Conservation (phyloP, 2,329 filamentous ascomycete species). For the Paecilomyces fulvus region DNA sequence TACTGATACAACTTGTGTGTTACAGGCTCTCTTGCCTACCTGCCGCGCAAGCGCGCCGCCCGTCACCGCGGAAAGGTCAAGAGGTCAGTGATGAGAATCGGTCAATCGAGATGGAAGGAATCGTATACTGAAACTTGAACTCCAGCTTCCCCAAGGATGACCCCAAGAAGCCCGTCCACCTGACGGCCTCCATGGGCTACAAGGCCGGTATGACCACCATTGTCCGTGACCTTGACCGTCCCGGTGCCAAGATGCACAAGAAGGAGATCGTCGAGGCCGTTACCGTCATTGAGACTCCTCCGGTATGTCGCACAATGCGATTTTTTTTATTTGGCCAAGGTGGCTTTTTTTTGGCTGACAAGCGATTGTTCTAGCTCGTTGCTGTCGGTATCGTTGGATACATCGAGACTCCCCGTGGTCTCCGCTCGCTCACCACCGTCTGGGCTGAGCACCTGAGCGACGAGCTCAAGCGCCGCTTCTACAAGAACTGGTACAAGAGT, state of each 20-base stretch:
- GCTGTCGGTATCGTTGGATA: constrained; percentile 99
- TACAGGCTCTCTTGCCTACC: constrained; percentile 65
- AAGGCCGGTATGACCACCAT: constrained; percentile 99
- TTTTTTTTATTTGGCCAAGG: constrained; percentile 35
- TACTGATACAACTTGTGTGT: constrained; percentile 20
- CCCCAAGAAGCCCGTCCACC: constrained; percentile 98
- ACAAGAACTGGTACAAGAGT: constrained; percentile 99
- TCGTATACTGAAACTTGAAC: constrained; percentile 22
- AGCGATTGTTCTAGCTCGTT: constrained; percentile 67
- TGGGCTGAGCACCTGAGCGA: constrained; percentile 99
- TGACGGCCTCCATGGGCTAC: constrained; percentile 97
- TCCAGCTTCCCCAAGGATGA: constrained; percentile 98
- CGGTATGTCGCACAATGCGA: constrained; percentile 63
- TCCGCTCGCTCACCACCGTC: constrained; percentile 97
- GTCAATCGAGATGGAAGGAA: constrained; percentile 1
- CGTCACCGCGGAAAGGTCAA: constrained; percentile 97
- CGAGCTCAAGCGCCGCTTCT: constrained; percentile 99
- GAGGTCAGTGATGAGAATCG: constrained; percentile 58
- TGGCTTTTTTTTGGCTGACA: background rate
- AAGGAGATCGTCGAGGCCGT: constrained; percentile 91
- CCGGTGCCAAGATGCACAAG: constrained; percentile 99
- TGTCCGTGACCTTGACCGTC: constrained; percentile 97
- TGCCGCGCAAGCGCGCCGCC: constrained; percentile 85
- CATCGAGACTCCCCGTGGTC: constrained; percentile 98
- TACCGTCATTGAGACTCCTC: constrained; percentile 83